Evolutionary conservation across 2,329 filamentous ascomycete genomes (phyloP).

Genomic region (Pseudodiploospora longispora): DNA sequence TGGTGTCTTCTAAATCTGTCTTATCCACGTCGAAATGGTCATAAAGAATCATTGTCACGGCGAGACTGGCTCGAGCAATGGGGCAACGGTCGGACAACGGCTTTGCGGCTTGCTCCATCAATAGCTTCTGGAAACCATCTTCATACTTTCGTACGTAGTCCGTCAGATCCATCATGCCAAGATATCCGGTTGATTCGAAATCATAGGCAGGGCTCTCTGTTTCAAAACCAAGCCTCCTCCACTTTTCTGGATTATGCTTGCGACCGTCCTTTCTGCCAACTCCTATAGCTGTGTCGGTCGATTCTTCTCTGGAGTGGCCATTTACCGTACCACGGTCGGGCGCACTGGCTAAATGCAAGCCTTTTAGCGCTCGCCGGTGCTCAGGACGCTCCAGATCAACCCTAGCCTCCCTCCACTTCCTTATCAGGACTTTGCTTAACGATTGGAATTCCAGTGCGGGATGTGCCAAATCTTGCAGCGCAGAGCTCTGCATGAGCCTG

Average conservation of each 20-base stretch:
- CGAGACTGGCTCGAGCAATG: slow-evolving; percentile 75
- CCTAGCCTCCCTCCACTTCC: slow-evolving; percentile 78
- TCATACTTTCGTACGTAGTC: slow-evolving; percentile 91
- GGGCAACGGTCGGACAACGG: slow-evolving; percentile 70
- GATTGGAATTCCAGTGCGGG: slow-evolving; percentile 90
- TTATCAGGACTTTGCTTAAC: slow-evolving; percentile 76
- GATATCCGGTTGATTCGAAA: slow-evolving; percentile 76
- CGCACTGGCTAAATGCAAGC: slow-evolving; percentile 74
- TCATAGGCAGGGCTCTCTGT: slow-evolving; percentile 80
- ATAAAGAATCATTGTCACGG: slow-evolving; percentile 80
- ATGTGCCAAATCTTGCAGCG: slow-evolving; percentile 81
- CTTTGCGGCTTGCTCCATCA: slow-evolving; percentile 79
- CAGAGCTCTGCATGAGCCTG: slow-evolving; percentile 86
- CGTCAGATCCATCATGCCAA: slow-evolving; percentile 95
- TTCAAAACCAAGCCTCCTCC: slow-evolving; percentile 86
- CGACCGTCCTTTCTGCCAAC: slow-evolving; percentile 50
- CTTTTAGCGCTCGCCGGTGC: slow-evolving; percentile 78
- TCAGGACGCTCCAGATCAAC: slow-evolving; percentile 84
- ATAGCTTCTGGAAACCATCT: slow-evolving; percentile 82
- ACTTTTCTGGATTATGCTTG: slow-evolving; percentile 81
- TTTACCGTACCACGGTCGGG: slow-evolving; percentile 45
- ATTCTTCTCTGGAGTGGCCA: slow-evolving; percentile 29
- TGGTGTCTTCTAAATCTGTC: slow-evolving; percentile 68
- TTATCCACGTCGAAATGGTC: slow-evolving; percentile 94
- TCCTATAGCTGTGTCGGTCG: slow-evolving; percentile 22